A percentile compares a stretch with the other conserved stretches of the same genome.
These are phyloP conservation scores for Metschnikowia lachancei DNA, from an alignment of 805 yeast species.

Conservation along the genomic window DNA sequence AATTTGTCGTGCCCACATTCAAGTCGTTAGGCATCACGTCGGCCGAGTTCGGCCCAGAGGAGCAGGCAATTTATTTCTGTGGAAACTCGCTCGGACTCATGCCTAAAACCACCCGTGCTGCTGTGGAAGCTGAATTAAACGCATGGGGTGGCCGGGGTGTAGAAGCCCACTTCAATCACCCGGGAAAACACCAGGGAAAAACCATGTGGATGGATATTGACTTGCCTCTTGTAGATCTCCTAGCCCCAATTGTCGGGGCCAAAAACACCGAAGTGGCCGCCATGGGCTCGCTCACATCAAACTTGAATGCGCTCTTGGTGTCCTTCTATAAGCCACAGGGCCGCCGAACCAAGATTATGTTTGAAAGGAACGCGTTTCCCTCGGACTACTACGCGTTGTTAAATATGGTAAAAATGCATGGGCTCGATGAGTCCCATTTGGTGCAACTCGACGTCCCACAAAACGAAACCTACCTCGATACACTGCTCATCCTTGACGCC, in stretches of 20 bases:
- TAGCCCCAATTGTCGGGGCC: slow-evolving; percentile 80
- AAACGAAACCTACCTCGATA: slow-evolving; percentile 55
- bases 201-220: slow-evolving; percentile 86
- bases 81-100: slow-evolving; percentile 93
- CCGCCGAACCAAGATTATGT: slow-evolving; percentile 63
- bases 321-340: slow-evolving; percentile 72
- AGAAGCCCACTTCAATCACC: slow-evolving; percentile 78
- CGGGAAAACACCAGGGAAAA: slow-evolving; percentile 37
- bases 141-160: slow-evolving; percentile 86
- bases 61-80: slow-evolving; percentile 60
- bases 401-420: slow-evolving; percentile 65
- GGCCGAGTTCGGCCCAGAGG: slow-evolving; percentile 13
- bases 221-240: slow-evolving; percentile 62
- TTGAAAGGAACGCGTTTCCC: slow-evolving; percentile 88
- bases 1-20: slow-evolving; percentile 68
- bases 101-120: slow-evolving; percentile 62
- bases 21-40: slow-evolving; percentile 51
- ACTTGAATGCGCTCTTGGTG: slow-evolving; percentile 69
- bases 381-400: slow-evolving; percentile 85
- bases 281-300: slow-evolving; percentile 83
- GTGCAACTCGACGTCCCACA: slow-evolving; percentile 61
- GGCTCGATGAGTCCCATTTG: slow-evolving; percentile 49
- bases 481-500: slow-evolving; percentile 57
- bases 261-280: slow-evolving; percentile 72
- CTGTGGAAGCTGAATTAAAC: slow-evolving; percentile 63